Base-by-base conservation (phyloP, 2,329 filamentous ascomycete species). In the Escovopsis sp. region DNA sequence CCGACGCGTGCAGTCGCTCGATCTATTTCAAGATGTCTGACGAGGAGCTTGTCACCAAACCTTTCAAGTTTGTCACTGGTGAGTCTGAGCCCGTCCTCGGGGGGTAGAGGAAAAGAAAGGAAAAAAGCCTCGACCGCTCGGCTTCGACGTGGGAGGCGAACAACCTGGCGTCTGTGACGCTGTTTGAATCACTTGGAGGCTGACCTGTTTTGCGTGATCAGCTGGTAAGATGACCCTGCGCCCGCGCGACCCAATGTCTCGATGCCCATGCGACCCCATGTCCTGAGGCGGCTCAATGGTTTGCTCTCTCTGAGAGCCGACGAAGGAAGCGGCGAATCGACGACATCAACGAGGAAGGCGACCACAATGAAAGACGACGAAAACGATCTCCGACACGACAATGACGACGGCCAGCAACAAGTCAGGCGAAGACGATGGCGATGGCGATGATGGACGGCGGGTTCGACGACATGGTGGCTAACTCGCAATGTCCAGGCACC, bases 31-130 rank as follows among this genome's bases (percentile, higher is more conserved):
- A 66, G 53, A 98, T 98, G 88, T 80, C 86, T 61, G 84, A 92
- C 55, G 83, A 62, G 53, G 82, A 93, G 63, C 71, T 72, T 63
- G 70, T 72, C 50, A 94, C 87, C 68, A 98, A 94, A 79, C 92
- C 92, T 65, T 98, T 98, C 81, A 98, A 98, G 82, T 96, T 96
- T 70, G 90, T 96, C 58, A 96, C 88, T 69, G 88, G 87, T 94
- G 75, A 63, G 84, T 62, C 36, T 40, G 39, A 46, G 26, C 31
- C 17, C n/a, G n/a, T n/a, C n/a, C n/a, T n/a, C n/a, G n/a, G n/a
- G n/a, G n/a, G n/a, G n/a, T n/a, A n/a, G n/a, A n/a, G n/a, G n/a
- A n/a, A n/a, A n/a, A n/a, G 23, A 18, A 35, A 55, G 56, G 54
- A 55, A 25, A 25, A 25, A 25, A 25, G 21, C 21, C 21, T 25